Base-by-base conservation (phyloP, 2,329 filamentous ascomycete genomes). In the Colletotrichum gigasporum region DNA sequence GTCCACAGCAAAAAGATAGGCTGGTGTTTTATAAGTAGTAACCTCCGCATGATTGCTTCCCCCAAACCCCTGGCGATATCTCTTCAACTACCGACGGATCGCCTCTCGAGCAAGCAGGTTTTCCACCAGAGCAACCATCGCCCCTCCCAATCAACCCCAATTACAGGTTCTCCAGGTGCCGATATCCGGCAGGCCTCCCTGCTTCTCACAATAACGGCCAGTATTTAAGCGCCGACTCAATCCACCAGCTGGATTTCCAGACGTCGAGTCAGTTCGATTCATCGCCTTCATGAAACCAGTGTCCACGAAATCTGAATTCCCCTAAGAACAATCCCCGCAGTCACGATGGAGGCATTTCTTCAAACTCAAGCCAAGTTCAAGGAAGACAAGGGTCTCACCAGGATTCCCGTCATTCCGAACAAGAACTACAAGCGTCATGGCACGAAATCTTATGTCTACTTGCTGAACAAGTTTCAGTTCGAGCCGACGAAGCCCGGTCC, bases 401-500 rank as follows among this genome's bases (percentile, higher is more conserved):
- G 62, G 41, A 51, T 65, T 7, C 50, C 48, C 9, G 56, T 26
- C 5, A 28, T 54, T 18, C 16, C 35, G 16, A 65, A 62, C 35
- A 44, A 55, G 35, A 65, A 50, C 14, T 65, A 65, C 56, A 45
- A 62, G 18, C 62, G 62, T 18, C 56, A 65, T 7, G 62, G 62
- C 42, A 55, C 47, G 2, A 65, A 65, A 18, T 65, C 62, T 10
- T 65, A 65, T 28, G 62, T 65, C 20, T 11, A 65, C 24, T 39
- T 65, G 14, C 48, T 65, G 35, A 65, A 65, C 35, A 65, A 65
- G 50, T 65, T 54, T 28, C 62, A 65, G 48, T 65, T 65, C 28
- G 62, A 62, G 34, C 57, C 62, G 14, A 65, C 62, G 11, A 65
- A 65, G 22, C 39, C 62, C 4, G 62, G 62, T 3, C 62, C 62